Base-by-base conservation (phyloP, 768 basidiomycete species). In the Scleroderma citrinum region DNA sequence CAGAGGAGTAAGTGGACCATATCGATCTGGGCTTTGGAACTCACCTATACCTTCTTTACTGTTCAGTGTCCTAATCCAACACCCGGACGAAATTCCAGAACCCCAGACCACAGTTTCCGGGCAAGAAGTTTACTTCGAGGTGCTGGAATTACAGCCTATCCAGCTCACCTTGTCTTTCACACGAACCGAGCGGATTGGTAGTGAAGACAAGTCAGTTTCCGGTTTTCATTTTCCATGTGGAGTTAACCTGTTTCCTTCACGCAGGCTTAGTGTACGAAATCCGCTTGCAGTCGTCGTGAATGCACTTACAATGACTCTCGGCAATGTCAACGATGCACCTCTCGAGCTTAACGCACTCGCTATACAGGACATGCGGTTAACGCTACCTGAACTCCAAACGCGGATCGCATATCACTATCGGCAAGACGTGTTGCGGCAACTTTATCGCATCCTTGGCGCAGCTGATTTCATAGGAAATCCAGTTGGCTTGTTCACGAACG, bases 381-480 rank as follows among this genome's bases (percentile, higher is more conserved):
- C 87, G 0, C 68, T 87, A 48, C 85, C 92, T 7, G 89, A 95
- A 52, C 75, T 99, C 16, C 83, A 87, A 64, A 81, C 73, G 47
- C 83, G 96, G 30, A 85, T 98, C 50, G 72, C 83, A 35, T 85
- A 94, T 51, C 95, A 98, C 62, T 99, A 98, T 64, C 80, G 89
- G 31, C 89, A 96, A 66, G 93, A 97, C 59, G 80, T 96, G 47
- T 74, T 95, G 34, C 85, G 91, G 11, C 96, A 99, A 63, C 75
- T 98, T 3, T 98, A 98, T 66, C 85, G 96, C 32, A 89, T 99
- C 38, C 76, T 99, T 13, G 95, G 96, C n/a, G 97, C 94, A 5
- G 96, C 94, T 0, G 95, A 98, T 69, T 95, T 98, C 70, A 87
- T 89, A 52, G 87, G 90, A 13, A 94, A 94, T 63, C 95, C 95